Evolutionary conservation across 257 asterid species (phyloP).

Genomic region (Henckelia pumila): DNA sequence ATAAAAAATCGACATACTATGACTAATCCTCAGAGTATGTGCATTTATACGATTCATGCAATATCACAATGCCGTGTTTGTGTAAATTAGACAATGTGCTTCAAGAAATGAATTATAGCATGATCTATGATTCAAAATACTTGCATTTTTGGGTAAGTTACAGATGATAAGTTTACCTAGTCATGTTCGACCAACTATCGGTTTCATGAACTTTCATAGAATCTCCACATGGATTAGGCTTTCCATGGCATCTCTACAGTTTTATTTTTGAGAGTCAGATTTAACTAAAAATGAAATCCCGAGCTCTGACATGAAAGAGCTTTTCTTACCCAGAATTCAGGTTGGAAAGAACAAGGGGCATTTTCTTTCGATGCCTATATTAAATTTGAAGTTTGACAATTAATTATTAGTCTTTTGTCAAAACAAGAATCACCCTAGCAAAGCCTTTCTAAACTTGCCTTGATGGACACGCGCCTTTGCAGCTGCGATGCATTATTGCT

Average conservation of each 20-base stretch:
- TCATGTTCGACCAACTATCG: slow-evolving; percentile 34
- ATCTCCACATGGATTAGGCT: slow-evolving; percentile 59
- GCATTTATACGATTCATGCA: background rate
- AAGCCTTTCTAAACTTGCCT: slow-evolving; percentile 40
- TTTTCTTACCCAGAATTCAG: slow-evolving; percentile 51
- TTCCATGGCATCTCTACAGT: slow-evolving; percentile 47
- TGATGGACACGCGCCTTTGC: slow-evolving; percentile 28
- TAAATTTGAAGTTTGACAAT: slow-evolving; percentile 2
- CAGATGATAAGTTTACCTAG: slow-evolving; percentile 38
- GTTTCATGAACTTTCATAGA: slow-evolving; percentile 38
- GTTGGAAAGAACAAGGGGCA: slow-evolving; percentile 38
- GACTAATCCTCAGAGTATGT: no score
- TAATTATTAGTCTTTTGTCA: background rate
- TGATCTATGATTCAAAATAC: background rate
- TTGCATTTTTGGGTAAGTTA: background rate
- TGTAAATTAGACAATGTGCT: background rate
- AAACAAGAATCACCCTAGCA: slow-evolving; percentile 1
- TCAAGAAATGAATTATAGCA: background rate
- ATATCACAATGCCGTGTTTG: background rate
- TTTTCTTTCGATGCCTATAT: slow-evolving; percentile 50
- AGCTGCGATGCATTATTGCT: slow-evolving; percentile 27
- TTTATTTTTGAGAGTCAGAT: slow-evolving; percentile 15
- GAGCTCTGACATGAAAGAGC: background rate
- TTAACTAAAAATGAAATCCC: background rate
- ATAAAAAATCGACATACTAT: background rate